These are phyloP conservation scores for Zea luxurians DNA, from an alignment of 176 grass and related monocot species.

Conservation along the genomic window DNA sequence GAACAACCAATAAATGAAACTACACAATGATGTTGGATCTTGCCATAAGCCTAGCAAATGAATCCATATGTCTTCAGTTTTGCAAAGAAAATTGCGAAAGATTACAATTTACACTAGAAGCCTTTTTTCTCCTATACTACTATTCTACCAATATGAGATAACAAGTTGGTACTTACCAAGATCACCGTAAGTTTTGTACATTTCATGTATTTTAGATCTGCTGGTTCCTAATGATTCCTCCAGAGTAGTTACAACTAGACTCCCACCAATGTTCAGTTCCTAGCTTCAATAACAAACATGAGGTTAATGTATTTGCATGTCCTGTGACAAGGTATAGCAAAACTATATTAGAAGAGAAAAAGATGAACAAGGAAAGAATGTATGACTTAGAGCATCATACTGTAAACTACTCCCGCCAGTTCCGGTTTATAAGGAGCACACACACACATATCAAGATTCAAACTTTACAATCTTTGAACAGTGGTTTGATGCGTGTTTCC, in stretches of 20 bases:
- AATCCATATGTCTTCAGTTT: slow-evolving; percentile 10
- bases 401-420: neutral
- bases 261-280: slow-evolving; percentile 96
- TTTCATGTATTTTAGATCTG: slow-evolving; percentile 87
- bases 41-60: slow-evolving; percentile 1
- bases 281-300: slow-evolving; percentile 63
- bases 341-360: slow-evolving; percentile 19
- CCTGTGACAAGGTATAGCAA: slow-evolving; percentile 29
- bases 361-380: neutral
- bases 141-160: slow-evolving; percentile 37
- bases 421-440: neutral
- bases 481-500: neutral
- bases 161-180: slow-evolving; percentile 60
- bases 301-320: slow-evolving; percentile 27
- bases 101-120: slow-evolving; percentile 22
- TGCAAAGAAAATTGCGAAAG: slow-evolving; percentile 22
- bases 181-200: slow-evolving; percentile 88
- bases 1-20: slow-evolving; percentile 34
- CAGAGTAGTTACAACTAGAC: slow-evolving; percentile 70
- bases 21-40: slow-evolving; percentile 18
- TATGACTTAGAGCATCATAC: neutral
- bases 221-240: slow-evolving; percentile 79
- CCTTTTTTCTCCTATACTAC: slow-evolving; percentile 21
- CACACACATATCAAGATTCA: neutral
- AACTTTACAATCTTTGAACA: too few relatives aligned